Evolutionary conservation across 768 basidiomycete species (phyloP), one percentile per base, ranked within the genome.

Genomic region (Mycena venus): DNA sequence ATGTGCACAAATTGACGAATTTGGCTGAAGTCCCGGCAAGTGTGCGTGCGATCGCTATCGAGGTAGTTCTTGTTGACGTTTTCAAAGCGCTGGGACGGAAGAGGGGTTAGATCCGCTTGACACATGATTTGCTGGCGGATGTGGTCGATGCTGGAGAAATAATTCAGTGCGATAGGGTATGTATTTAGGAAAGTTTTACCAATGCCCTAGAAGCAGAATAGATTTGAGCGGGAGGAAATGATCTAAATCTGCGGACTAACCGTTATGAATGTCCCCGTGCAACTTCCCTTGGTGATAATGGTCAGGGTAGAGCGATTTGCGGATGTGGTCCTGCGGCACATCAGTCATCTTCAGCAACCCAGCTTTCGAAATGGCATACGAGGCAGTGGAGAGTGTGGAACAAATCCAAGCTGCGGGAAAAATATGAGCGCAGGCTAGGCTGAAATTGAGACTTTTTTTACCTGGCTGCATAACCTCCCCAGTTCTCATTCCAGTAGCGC

Each of bases 71-170:
- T 42, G 61, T 44, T 44, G 38, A 42, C 61, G 38, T 42, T 42
- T 38, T 62, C 61, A 38, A 62, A 62, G 38, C 38, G 61, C 61
- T 62, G 38, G 23, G 61, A 42, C 21, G 61, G 61, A 23, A 62
- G 40, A n/a, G 61, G 61, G 17, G 61, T 62, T 23, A 62, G 23
- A 27, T 62, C 61, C 21, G 29, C 61, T 32, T 62, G 61, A 36
- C 61, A 62, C 61, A 62, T 62, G 61, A 62, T 27, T 29, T 62
- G 61, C 27, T 62, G 61, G 9, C 61, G 61, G 61, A 62, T 42
- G 40, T 42, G 61, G 23, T 62, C 61, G 40, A 62, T 62, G 61
- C n/a, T n/a, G n/a, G n/a, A n/a, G n/a, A n/a, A n/a, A n/a, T n/a
- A n/a, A n/a, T n/a, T n/a, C n/a, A n/a, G n/a, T n/a, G n/a, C n/a